Base-by-base conservation (phyloP, 441 rosid genomes). In the Sinapis alba region DNA sequence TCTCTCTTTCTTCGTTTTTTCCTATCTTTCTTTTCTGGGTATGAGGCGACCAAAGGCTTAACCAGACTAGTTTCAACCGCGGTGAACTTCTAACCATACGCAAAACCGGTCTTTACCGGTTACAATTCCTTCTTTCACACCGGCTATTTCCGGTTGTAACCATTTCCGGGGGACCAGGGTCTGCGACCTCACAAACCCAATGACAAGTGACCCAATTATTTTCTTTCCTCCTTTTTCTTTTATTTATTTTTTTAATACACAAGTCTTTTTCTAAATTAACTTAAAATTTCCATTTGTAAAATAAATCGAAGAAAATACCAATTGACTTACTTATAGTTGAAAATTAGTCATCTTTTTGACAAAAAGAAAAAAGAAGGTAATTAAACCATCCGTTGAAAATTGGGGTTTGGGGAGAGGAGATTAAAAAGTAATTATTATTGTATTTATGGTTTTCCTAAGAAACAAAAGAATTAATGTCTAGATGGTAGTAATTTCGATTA, bases 1-100 rank as follows among this genome's bases (percentile, higher is more conserved):
- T 57, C 2, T 13, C 36, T 34, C 24, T 72, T 60, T 53, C 76
- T 81, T 79, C 71, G 73, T 62, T 62, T 68, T 71, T 58, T 78
- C 78, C 62, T 73, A 67, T 69, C 72, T 74, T 73, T 75, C 71
- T 61, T 80, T 58, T 65, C 89, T 51, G 57, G 57, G 57, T 18
- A 5, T 51, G 57, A 19, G 57, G 57, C 57, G 57, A 51, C 57
- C 57, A 51, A 19, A 51, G 57, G 57, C 57, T 51, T 51, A 51
- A 51, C 57, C 57, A 51, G 24, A 51, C 24, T 8, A 18, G 24
- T 19, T 51, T 16, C 57, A 51, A 51, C 57, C 57, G 9, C 24
- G 85, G 97, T 92, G 89, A 88, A 90, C 81, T 86, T 86, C 84
- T 85, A 88, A 86, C 92, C 94, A 50, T 19, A 21, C 10, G 18